phyloP scores from a whole-genome alignment of 2,329 filamentous ascomycete species.

The Fusarium pseudonygamai region DNA sequence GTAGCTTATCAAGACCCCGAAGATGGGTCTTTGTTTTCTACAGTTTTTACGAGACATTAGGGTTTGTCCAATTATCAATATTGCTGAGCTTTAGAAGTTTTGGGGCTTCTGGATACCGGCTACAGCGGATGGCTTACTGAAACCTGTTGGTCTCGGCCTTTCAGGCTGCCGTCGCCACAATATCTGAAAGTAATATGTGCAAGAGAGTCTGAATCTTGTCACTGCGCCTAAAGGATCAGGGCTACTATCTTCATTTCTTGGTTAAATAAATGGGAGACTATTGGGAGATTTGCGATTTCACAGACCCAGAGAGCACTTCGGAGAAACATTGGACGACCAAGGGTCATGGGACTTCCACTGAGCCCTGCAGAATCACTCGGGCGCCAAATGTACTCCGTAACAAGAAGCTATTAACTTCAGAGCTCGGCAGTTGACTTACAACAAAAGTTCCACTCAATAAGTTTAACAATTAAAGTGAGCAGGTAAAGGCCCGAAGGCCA shows the following conservation, averaged over 20 bases:
- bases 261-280: background rate
- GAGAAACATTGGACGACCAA: background rate
- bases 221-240: background rate
- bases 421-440: background rate
- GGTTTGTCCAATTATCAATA: background rate
- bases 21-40: background rate
- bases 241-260: background rate
- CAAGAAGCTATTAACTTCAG: accelerated
- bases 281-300: background rate
- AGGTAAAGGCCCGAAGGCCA: background rate
- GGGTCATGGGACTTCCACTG: accelerated
- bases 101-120: background rate
- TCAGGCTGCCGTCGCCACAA: background rate
- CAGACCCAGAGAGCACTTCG: no score
- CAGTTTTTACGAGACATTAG: background rate
- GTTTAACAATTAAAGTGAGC: accelerated
- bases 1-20: background rate
- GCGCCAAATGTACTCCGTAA: background rate
- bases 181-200: no score
- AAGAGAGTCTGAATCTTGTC: background rate
- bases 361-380: background rate
- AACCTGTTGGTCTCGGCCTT: background rate
- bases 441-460: background rate
- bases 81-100: background rate
- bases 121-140: background rate